phyloP scores from a whole-genome alignment of 2,329 filamentous ascomycete species.

The Emergomyces orientalis region DNA sequence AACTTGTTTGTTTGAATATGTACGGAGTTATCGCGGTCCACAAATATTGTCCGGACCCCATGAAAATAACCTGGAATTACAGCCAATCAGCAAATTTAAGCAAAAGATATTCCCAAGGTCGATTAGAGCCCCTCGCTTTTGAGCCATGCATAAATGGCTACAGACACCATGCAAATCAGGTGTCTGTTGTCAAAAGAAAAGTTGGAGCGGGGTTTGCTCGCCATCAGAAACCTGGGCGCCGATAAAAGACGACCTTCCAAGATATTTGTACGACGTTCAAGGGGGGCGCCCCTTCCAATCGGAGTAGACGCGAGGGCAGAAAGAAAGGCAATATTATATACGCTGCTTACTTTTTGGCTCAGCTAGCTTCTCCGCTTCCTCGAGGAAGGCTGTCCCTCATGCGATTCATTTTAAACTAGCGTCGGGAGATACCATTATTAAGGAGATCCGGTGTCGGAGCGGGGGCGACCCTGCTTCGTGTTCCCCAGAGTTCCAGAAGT shows the following conservation, averaged over 20 bases:
- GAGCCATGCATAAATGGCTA: neutral
- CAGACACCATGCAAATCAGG: neutral
- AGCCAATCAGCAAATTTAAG: neutral
- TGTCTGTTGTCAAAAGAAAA: neutral
- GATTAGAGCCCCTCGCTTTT: neutral
- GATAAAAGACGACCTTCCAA: neutral
- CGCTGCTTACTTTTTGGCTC: neutral
- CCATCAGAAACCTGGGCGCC: neutral
- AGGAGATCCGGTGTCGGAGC: neutral
- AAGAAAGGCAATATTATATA: neutral
- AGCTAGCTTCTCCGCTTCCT: neutral
- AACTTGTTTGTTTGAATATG: neutral
- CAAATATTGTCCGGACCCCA: neutral
- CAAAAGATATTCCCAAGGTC: neutral
- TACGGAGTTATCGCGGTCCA: neutral
- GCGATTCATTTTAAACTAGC: neutral
- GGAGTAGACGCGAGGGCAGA: neutral
- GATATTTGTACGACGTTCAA: neutral
- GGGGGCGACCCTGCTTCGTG: neutral
- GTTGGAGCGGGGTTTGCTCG: neutral
- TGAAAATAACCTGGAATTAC: neutral
- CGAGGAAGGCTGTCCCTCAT: neutral
- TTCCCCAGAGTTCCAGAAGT: conserved; percentile 1
- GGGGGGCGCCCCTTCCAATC: neutral
- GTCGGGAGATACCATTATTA: neutral